Base-by-base conservation (phyloP, 192 early-diverging fungal species). In the Allomyces arbusculus region DNA sequence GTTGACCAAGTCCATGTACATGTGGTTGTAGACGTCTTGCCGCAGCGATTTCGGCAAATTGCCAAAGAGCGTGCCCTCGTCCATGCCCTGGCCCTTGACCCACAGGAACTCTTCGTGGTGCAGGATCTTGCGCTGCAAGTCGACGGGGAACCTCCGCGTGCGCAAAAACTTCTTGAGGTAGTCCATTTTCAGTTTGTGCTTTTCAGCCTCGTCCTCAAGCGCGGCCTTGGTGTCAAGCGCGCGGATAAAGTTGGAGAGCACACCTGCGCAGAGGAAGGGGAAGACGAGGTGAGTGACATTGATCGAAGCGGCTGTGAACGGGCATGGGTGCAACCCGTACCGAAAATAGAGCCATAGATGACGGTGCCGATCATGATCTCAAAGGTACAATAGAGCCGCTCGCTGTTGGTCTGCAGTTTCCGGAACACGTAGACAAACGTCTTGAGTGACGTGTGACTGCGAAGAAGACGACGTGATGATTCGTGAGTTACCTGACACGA, bases 1-100 rank as follows among this genome's bases (percentile, higher is more conserved):
- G 25, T n/a, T 14, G 23, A 71, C 70, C 5, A 71, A 68, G 16
- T 71, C 63, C 63, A 69, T 62, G 61, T 71, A 71, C 63, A 71
- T 43, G 16, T 71, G 63, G 43, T 67, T 64, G 22, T 25, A 61
- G 25, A 71, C 45, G 11, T 71, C 68, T 28, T 68, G 66, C n/a
- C 24, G 24, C 10, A 71, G 19, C 40, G 24, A 44, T 33, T 44
- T 62, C 55, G 70, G 70, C 24, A 69, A 26, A n/a, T 64, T 61
- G n/a, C 9, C 20, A 61, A 71, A 71, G 44, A 71, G 62, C 20
- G 68, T 22, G 45, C n/a, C 61, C 40, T 71, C 70, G 63, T 70
- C 62, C 68, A 70, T 64, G 12, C 70, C 70, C 22, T 69, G 68
- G 28, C 22, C 26, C 43, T 68, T 69, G 22, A 63, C 24, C 24